Evolutionary conservation across 2,329 filamentous ascomycete genomes (phyloP), one percentile per base, ranked within the genome.

Genomic region (Hypoxylon sp.): DNA sequence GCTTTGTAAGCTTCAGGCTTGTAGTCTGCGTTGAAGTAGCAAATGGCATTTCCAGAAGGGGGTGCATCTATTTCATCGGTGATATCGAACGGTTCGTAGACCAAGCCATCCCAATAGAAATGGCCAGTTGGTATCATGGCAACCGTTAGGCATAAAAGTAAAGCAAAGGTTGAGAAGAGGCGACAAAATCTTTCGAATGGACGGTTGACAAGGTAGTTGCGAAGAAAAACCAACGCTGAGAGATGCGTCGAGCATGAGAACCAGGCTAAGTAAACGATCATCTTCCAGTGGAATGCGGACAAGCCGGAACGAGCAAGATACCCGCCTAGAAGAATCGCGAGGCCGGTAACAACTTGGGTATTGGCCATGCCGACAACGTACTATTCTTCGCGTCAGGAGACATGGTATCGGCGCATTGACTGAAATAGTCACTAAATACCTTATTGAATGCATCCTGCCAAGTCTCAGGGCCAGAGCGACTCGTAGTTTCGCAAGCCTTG

Each of bases 201-300:
- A 18, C 44, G 40, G 3, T 52, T 44, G 28, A 61, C 33, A 11
- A 61, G 48, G 16, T 61, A 61, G 2, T 40, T 54, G 7, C 57
- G 49, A 5, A 61, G 16, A 7, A 61, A 61, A 16, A 44, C 26
- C 33, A 61, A 26, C 8, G 50, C 30, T 12, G 57, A 61, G 7
- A 54, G 22, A n/a, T 61, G 38, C 2, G 57, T 61, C 4, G 48
- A 22, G 22, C 32, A 54, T 3, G 57, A 54, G 12, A 61, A 61
- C 57, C 57, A 61, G 11, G 49, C 48, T 3, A 61, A n/a, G 9
- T 54, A 61, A 18, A 42, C 42, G 26, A 54, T 40, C 42, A 54
- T 61, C 24, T 61, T 61, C 57, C 57, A 61, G 20, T 61, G 50
- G 0, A 61, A 33, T 14, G 57, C 57, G 11, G 57, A 49, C 4